Evolutionary conservation across 2,329 filamentous ascomycete genomes (phyloP), one percentile per base, ranked within the genome.

Genomic region (Penicillium aurantiogriseum): DNA sequence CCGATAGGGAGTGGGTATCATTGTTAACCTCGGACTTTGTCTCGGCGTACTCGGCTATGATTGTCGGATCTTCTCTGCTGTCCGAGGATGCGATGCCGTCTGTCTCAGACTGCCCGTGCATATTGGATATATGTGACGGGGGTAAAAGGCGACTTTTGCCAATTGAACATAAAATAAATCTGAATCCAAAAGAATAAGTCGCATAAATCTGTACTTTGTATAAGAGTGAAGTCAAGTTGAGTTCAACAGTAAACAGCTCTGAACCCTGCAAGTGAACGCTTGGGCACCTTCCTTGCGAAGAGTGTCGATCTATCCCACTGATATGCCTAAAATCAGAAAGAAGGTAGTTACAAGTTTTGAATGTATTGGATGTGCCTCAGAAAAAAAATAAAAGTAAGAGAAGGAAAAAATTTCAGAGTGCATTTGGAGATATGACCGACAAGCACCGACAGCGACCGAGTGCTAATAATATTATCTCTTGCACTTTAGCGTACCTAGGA

Each of bases 1-100:
- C 56, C 31, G 65, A 70, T 46, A 55, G 54, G 10, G 60, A 63
- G 15, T 66, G 55, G n/a, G 48, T 33, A 35, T 65, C 63, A 42
- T 60, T 40, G 9, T 67, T 57, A 17, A 57, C 52, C 25, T 58
- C 58, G 2, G 44, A 23, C n/a, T 59, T 38, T 4, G 35, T 44
- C 0, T 48, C 33, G 5, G 15, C 33, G 11, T 35, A 35, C 33
- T 35, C 51, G 15, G 31, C 48, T 40, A 27, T 38, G 25, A 25
- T 39, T 31, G 45, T 44, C 9, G 54, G 53, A 53, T 57, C 51
- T n/a, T 59, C 50, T 48, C 47, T 19, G 17, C 21, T 54, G 10
- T 33, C 44, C 29, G 53, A 19, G 38, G 53, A 56, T 23, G 51
- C 13, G 23, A 39, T 40, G 31, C 9, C 39, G 11, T 40, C 44